Base-by-base conservation (phyloP, 768 basidiomycete species). In the Rhodosporidiobolus sp. region DNA sequence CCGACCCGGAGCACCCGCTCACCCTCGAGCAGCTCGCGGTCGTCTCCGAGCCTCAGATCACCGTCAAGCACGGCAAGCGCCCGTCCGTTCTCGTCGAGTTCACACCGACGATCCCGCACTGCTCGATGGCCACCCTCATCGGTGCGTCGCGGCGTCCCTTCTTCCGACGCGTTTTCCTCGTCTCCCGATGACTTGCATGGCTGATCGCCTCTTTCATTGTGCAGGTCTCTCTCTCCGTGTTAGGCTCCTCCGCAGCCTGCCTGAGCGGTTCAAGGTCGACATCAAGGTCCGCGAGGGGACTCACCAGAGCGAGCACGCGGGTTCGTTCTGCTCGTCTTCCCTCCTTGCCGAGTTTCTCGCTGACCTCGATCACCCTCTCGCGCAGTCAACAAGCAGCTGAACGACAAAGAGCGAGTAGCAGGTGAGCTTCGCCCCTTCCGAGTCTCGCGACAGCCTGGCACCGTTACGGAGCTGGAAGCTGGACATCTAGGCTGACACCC, bases 371-470 rank as follows among this genome's bases (percentile, higher is more conserved):
- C n/a, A n/a, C n/a, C 26, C 38, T 17, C 6, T 6, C 26, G 20
- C 26, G 63, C 74, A 95, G 96, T 99, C 19, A 99, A 98, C 82
- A 97, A 97, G 80, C 96, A 99, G 79, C 85, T 99, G 46, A 99
- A 99, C 78, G 96, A 99, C 83, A 99, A 99, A 82, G 96, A 99
- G 82, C 86, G 96, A 52, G 96, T 98, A 3, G 94, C 94, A 34
- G 76, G 76, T 73, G 14, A 22, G 52, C 20, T 22, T 26, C 45
- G 26, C 10, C 12, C 19, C 4, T 22, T 43, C n/a, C 38, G 17
- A 16, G 49, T 4, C 20, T 52, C 50, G 3, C 52, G 12, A 55
- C n/a, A n/a, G n/a, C n/a, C n/a, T n/a, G n/a, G n/a, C n/a, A n/a
- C n/a, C n/a, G n/a, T n/a, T n/a, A n/a, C n/a, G n/a, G n/a, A n/a